These are phyloP conservation scores for Wallemia mellicola DNA, from an alignment of 1,284 basidiomycete species.

Conservation along the genomic window DNA sequence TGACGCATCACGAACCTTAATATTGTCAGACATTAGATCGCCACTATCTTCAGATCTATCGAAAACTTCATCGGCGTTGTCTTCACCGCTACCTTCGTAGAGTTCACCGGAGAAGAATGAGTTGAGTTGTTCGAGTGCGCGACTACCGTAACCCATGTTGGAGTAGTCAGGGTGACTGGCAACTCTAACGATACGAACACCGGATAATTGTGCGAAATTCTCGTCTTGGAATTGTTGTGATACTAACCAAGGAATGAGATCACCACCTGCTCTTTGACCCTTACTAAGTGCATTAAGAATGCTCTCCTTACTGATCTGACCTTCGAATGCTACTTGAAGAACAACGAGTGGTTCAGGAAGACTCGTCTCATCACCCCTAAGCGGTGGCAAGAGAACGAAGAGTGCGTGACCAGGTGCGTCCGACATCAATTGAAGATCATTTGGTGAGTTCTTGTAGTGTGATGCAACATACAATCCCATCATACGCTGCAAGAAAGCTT, in stretches of 20 bases:
- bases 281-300: slow-evolving; percentile 60
- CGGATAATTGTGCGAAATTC: slow-evolving; percentile 71
- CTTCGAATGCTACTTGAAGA: slow-evolving; percentile 80
- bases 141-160: slow-evolving; percentile 87
- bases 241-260: slow-evolving; percentile 94
- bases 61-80: slow-evolving; percentile 20
- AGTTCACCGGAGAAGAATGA: slow-evolving; percentile 78
- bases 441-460: slow-evolving; percentile 98
- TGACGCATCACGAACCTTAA: slow-evolving; percentile 37
- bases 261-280: slow-evolving; percentile 58
- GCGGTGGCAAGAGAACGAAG: slow-evolving; percentile 75
- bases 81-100: slow-evolving; percentile 43
- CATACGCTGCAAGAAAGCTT: slow-evolving; percentile 89
- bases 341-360: slow-evolving; percentile 85
- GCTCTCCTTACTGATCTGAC: slow-evolving; percentile 57
- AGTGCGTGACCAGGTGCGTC: slow-evolving; percentile 92
- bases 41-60: slow-evolving; percentile 16
- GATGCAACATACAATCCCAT: slow-evolving; percentile 91
- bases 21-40: slow-evolving; percentile 39
- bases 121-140: slow-evolving; percentile 60
- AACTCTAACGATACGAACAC: slow-evolving; percentile 70
- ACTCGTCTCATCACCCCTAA: slow-evolving; percentile 53
- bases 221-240: slow-evolving; percentile 79
- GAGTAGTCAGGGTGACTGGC: slow-evolving; percentile 93
- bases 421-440: slow-evolving; percentile 82